phyloP scores from a whole-genome alignment of 148 eudicot species.

The Bassia scoparia region DNA sequence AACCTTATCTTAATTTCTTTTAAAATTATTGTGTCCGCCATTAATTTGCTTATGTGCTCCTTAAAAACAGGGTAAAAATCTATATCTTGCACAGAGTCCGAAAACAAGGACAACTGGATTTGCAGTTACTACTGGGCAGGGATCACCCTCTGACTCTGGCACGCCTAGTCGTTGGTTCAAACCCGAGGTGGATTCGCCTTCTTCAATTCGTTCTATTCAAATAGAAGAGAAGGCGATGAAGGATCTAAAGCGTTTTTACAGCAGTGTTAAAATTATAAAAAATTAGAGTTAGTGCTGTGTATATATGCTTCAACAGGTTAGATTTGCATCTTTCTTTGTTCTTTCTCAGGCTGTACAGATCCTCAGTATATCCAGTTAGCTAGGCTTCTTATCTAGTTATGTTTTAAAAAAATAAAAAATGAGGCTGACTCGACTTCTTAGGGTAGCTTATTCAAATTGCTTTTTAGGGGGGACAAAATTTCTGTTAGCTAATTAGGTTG shows the following conservation, averaged over 20 bases:
- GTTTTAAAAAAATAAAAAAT: not conserved
- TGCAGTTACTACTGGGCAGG: slow-evolving; percentile 54
- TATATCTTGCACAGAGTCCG: slow-evolving; percentile 63
- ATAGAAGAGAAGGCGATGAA: slow-evolving; percentile 94
- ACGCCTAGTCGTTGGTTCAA: slow-evolving; percentile 76
- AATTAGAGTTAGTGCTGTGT: slow-evolving; percentile 36
- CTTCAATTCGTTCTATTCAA: slow-evolving; percentile 87
- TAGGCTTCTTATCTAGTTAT: slow-evolving; percentile 1
- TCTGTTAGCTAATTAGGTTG: not conserved
- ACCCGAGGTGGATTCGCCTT: slow-evolving; percentile 73
- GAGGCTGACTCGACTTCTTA: slow-evolving; percentile 3
- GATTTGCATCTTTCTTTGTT: slow-evolving; percentile 1
- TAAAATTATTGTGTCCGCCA: too few species aligned
- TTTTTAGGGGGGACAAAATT: not conserved
- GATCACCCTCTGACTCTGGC: slow-evolving; percentile 78
- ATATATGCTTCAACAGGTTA: slow-evolving; percentile 16
- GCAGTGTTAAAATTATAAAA: slow-evolving; percentile 73
- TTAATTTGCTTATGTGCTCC: not conserved
- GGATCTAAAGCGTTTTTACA: slow-evolving; percentile 87
- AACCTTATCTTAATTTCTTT: not conserved
- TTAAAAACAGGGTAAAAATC: slow-evolving; percentile 51
- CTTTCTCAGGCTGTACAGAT: slow-evolving; percentile 15
- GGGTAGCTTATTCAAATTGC: slow-evolving; percentile 12
- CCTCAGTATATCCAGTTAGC: slow-evolving; percentile 29
- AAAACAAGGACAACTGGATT: slow-evolving; percentile 79